Conservation (phyloP, 306 rosid genomes). For the Cicer pinnatifidum region DNA sequence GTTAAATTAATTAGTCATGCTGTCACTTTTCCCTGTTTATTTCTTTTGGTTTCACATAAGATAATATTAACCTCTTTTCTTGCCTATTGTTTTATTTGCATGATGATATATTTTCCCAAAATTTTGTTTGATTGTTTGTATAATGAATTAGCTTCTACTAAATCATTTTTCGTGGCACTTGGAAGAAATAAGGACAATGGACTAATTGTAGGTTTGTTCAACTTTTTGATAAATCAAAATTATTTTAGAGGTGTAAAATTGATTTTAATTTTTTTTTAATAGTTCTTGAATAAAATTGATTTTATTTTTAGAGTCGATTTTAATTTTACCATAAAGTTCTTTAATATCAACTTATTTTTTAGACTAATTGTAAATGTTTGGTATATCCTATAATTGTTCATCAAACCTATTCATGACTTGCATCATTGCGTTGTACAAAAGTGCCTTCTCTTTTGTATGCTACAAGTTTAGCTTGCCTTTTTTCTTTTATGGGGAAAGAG, state of each 20-base stretch:
- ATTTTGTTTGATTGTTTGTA: neutral
- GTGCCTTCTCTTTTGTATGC: slow-evolving; percentile 24
- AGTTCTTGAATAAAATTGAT: no score
- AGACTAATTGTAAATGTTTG: slow-evolving; percentile 6
- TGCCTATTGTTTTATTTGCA: slow-evolving; percentile 10
- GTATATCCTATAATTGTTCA: slow-evolving; percentile 18
- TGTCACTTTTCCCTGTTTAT: slow-evolving; percentile 3
- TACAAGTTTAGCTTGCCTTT: slow-evolving; percentile 35
- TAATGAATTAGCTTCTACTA: neutral
- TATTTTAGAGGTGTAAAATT: no score
- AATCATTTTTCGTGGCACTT: neutral
- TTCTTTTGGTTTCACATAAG: slow-evolving; percentile 17
- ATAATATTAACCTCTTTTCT: slow-evolving; percentile 28
- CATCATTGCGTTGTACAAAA: slow-evolving; percentile 40
- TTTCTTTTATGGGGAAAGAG: neutral
- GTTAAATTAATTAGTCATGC: neutral
- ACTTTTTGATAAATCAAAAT: no score
- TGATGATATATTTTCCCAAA: slow-evolving; percentile 29
- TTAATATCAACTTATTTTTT: neutral
- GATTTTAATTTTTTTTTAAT: no score
- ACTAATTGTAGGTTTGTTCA: no score
- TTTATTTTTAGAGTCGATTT: no score
- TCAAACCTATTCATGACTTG: slow-evolving; percentile 7
- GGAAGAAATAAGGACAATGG: no score
- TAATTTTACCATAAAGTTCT: neutral